phyloP scores from a whole-genome alignment of 352 stramenopile species.

The Pythium chondricola region DNA sequence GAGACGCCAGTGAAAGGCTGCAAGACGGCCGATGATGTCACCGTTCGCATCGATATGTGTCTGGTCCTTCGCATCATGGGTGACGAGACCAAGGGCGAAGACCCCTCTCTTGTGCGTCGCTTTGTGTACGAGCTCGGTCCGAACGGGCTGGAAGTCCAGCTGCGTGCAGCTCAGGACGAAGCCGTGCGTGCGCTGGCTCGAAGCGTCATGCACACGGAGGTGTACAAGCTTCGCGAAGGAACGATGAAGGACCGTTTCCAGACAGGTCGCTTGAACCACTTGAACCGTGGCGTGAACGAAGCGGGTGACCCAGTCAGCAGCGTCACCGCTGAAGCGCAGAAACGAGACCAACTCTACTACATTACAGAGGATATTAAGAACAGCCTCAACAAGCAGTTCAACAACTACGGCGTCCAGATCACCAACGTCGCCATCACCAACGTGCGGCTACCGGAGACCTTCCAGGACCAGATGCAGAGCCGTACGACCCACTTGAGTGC shows the following conservation, averaged over 20 bases:
- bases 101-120: slow-evolving; percentile 74
- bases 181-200: slow-evolving; percentile 72
- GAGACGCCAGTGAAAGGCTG: slow-evolving; percentile 86
- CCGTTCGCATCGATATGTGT: slow-evolving; percentile 81
- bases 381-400: slow-evolving; percentile 65
- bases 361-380: slow-evolving; percentile 62
- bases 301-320: slow-evolving; percentile 7
- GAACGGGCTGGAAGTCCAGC: slow-evolving; percentile 78
- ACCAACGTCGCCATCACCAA: slow-evolving; percentile 61
- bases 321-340: slow-evolving; percentile 5
- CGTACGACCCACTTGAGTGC: slow-evolving; percentile 59
- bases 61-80: slow-evolving; percentile 89
- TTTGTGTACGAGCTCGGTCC: slow-evolving; percentile 88
- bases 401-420: slow-evolving; percentile 69
- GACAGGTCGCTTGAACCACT: slow-evolving; percentile 33
- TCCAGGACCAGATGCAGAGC: slow-evolving; percentile 62
- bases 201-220: slow-evolving; percentile 85
- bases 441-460: slow-evolving; percentile 47
- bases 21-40: slow-evolving; percentile 87
- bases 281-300: slow-evolving; percentile 15
- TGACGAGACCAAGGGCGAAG: slow-evolving; percentile 71
- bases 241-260: slow-evolving; percentile 63
- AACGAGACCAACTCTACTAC: slow-evolving; percentile 29
- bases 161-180: slow-evolving; percentile 78
- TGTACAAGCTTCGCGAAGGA: slow-evolving; percentile 78